phyloP scores from a whole-genome alignment of 2,329 filamentous ascomycete species.

The Xylariaceae sp. region DNA sequence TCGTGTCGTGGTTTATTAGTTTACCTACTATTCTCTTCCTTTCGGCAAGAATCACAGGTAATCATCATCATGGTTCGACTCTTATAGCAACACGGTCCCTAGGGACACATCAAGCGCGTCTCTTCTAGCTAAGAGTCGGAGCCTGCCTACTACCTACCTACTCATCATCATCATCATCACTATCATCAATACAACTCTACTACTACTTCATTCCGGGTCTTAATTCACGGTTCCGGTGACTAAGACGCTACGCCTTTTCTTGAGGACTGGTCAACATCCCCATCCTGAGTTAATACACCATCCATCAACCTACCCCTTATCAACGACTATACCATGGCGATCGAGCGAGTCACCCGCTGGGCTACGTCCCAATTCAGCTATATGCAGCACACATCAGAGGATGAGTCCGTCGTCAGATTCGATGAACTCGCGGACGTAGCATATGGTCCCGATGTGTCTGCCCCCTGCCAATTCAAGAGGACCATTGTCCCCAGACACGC shows the following conservation, averaged over 20 bases:
- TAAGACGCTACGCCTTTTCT: not conserved
- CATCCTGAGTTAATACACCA: conserved; percentile 6
- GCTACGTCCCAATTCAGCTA: conserved; percentile 39
- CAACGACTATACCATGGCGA: conserved; percentile 31
- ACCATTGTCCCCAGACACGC: conserved; percentile 43
- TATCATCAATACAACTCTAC: conserved; percentile 13
- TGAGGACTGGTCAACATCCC: not conserved
- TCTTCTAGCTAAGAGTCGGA: conserved; percentile 26
- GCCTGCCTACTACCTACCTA: conserved; percentile 17
- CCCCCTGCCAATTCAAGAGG: conserved; percentile 41
- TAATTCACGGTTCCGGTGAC: conserved; percentile 6
- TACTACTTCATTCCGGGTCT: conserved; percentile 6
- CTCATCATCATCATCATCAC: not conserved
- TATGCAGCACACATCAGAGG: conserved; percentile 41
- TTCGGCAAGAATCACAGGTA: conserved; percentile 3
- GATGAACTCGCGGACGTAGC: conserved; percentile 80
- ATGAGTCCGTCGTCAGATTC: conserved; percentile 66
- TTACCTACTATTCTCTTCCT: conserved; percentile 9
- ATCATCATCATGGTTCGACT: conserved; percentile 26
- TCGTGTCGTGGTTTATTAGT: not conserved
- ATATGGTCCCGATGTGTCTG: conserved; percentile 25
- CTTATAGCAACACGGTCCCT: conserved; percentile 40
- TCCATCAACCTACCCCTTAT: not conserved
- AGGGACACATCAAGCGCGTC: conserved; percentile 33
- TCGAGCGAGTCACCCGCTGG: conserved; percentile 35